Conservation (phyloP, 192 early-diverging fungal species). For the Coemansia interrupta region DNA sequence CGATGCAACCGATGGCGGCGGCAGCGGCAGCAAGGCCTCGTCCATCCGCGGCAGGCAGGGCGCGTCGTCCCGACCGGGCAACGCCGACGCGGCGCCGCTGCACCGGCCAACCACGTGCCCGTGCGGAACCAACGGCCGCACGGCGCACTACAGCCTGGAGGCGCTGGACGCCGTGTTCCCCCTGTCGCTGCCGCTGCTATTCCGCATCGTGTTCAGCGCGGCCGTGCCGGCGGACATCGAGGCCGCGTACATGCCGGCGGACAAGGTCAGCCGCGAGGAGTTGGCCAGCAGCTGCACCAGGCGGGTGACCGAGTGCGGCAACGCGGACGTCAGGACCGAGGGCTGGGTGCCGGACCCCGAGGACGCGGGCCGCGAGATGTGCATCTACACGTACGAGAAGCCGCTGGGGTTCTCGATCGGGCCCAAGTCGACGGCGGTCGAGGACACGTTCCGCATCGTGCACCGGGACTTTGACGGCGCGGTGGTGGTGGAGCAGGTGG, state of each 20-base stretch:
- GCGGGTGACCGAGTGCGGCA: conserved; percentile 35
- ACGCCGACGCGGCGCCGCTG: conserved; percentile 5
- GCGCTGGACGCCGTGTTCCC: conserved; percentile 47
- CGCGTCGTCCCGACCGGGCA: not conserved
- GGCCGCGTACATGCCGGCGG: conserved; percentile 18
- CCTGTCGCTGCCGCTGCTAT: conserved; percentile 42
- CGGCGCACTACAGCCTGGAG: conserved; percentile 38
- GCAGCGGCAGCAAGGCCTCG: conserved; percentile 3
- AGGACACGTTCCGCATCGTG: conserved; percentile 38
- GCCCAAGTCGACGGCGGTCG: conserved; percentile 47
- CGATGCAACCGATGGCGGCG: conserved; percentile 24
- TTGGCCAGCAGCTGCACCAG: conserved; percentile 36
- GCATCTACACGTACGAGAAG: conserved; percentile 47
- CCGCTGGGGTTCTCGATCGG: conserved; percentile 52
- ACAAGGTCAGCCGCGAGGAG: conserved; percentile 20
- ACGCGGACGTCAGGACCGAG: conserved; percentile 39
- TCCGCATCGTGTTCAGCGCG: conserved; percentile 48
- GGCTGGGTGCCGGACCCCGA: conserved; percentile 46
- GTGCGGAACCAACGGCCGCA: conserved; percentile 22
- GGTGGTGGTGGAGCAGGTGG: conserved; percentile 44
- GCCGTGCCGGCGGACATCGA: conserved; percentile 20
- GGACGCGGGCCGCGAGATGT: conserved; percentile 27
- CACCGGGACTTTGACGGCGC: conserved; percentile 25
- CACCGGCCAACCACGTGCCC: conserved; percentile 43
- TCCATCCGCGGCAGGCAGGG: conserved; percentile 7